phyloP scores from a whole-genome alignment of 2,329 filamentous ascomycete genomes.

The Lecanoromycetidae sp. region DNA sequence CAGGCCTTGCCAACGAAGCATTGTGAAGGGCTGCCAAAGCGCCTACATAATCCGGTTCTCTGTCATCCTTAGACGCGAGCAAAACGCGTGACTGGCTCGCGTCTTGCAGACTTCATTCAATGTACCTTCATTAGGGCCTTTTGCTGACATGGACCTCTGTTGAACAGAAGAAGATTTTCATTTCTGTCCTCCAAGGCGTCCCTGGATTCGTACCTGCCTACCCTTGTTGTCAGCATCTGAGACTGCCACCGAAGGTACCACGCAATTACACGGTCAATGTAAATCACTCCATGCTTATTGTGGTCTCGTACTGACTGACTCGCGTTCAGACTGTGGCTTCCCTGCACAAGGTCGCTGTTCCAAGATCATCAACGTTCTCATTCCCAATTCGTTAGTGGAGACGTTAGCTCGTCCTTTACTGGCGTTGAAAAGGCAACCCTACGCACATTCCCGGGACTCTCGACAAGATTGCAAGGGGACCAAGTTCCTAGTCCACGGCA shows the following conservation, averaged over 20 bases:
- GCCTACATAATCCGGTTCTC: too few species aligned
- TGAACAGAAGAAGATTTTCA: background rate
- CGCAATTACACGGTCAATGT: background rate
- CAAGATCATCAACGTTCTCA: constrained; percentile 10
- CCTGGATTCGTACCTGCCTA: background rate
- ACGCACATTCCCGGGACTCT: constrained; percentile 5
- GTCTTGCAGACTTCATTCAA: too few species aligned
- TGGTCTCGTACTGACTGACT: constrained; percentile 2
- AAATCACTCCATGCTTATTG: background rate
- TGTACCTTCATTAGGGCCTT: too few species aligned
- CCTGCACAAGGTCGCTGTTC: constrained; percentile 3
- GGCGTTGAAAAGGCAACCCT: background rate
- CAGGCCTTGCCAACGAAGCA: too few species aligned
- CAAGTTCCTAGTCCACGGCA: background rate
- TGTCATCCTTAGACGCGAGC: background rate
- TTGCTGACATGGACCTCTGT: background rate
- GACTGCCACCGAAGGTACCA: background rate
- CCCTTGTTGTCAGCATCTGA: background rate
- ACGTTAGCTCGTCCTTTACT: constrained; percentile 18
- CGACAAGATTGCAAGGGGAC: constrained; percentile 15
- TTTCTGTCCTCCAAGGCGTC: background rate
- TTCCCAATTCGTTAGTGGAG: constrained; percentile 11
- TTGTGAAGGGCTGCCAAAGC: too few species aligned
- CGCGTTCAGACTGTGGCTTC: constrained; percentile 7
- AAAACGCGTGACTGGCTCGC: background rate